Conservation (phyloP, 371 early-diverging fungal genomes). For the Apophysomyces sp. region DNA sequence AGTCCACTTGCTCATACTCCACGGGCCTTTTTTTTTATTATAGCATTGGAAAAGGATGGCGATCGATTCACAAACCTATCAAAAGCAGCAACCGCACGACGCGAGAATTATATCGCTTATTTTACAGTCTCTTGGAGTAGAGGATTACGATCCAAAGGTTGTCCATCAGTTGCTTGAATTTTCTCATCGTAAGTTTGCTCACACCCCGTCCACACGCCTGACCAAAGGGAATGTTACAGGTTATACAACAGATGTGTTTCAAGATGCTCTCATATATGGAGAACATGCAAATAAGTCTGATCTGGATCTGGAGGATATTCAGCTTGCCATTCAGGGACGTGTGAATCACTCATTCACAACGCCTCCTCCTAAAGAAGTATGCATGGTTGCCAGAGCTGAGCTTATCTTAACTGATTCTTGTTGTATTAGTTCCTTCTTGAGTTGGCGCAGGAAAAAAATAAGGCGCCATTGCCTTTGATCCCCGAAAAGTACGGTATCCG, state of each 20-base stretch:
- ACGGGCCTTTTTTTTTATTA: too few relatives aligned
- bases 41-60: too few relatives aligned
- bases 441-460: conserved; percentile 87
- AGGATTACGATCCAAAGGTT: conserved; percentile 97
- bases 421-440: conserved; percentile 72
- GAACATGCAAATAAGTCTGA: conserved; percentile 89
- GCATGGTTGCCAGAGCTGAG: not conserved
- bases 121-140: conserved; percentile 88
- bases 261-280: conserved; percentile 92
- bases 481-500: conserved; percentile 90
- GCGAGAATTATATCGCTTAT: conserved; percentile 93
- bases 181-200: conserved; percentile 67
- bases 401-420: not conserved
- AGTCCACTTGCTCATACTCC: too few relatives aligned
- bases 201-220: not conserved
- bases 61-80: conserved; percentile 3
- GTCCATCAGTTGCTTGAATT: conserved; percentile 97
- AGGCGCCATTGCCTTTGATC: conserved; percentile 83
- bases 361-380: conserved; percentile 89
- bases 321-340: conserved; percentile 90
- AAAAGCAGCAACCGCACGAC: conserved; percentile 70
- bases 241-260: conserved; percentile 92
- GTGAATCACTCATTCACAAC: conserved; percentile 88
- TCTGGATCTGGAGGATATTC: conserved; percentile 90
- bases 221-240: conserved; percentile 49